Evolutionary conservation across 2,329 filamentous ascomycete species (phyloP).

Genomic region (Fusarium neocosmosporiellum): DNA sequence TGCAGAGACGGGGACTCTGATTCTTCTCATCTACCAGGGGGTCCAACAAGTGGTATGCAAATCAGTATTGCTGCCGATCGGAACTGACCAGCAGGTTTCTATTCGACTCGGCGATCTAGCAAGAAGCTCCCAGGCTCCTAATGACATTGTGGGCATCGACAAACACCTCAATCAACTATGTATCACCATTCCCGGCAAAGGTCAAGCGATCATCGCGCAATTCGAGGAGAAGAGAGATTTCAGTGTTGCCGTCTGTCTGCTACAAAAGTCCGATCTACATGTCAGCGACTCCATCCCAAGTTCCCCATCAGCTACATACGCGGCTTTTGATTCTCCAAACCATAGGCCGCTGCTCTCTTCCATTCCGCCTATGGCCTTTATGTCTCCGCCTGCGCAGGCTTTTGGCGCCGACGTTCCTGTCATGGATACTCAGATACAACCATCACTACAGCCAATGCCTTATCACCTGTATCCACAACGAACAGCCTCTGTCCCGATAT

Average conservation of each 20-base stretch:
- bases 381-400: neutral
- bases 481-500: constrained; percentile 17
- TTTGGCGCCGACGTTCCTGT: constrained; percentile 25
- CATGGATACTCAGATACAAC: neutral
- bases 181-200: constrained; percentile 41
- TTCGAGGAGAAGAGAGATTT: constrained; percentile 50
- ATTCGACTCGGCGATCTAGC: constrained; percentile 45
- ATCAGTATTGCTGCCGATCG: neutral
- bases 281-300: constrained; percentile 32
- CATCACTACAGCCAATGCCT: neutral
- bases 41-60: constrained; percentile 40
- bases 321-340: neutral
- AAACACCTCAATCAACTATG: constrained; percentile 34
- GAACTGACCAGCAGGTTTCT: constrained; percentile 41
- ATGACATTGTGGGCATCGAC: constrained; percentile 39
- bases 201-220: constrained; percentile 39
- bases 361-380: constrained; percentile 26
- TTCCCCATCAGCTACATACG: neutral
- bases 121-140: constrained; percentile 3
- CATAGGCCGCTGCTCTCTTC: constrained; percentile 43
- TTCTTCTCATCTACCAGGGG: constrained; percentile 44
- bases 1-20: constrained; percentile 27
- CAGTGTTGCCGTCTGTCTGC: constrained; percentile 45
- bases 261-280: constrained; percentile 47
- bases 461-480: constrained; percentile 14